Evolutionary conservation across 1,284 basidiomycete species (phyloP).

Genomic region (Leccinum huronense): DNA sequence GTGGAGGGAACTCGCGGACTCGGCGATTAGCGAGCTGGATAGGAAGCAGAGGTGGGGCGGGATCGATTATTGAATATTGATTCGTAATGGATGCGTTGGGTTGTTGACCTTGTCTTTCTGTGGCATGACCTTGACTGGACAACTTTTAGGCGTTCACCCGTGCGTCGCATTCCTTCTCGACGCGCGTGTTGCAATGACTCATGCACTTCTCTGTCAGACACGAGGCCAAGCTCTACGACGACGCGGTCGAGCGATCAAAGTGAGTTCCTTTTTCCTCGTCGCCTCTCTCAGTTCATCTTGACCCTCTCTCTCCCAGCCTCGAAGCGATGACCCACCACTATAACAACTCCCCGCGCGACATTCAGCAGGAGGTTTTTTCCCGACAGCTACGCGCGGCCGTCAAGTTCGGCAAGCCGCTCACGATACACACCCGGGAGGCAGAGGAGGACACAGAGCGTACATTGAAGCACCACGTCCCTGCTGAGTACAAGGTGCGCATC

Average conservation of each 20-base stretch:
- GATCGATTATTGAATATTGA: constrained; percentile 70
- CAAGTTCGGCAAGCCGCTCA: constrained; percentile 65
- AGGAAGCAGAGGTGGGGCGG: constrained; percentile 56
- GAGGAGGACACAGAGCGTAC: constrained; percentile 77
- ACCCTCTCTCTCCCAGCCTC: constrained; percentile 40
- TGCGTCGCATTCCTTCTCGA: constrained; percentile 36
- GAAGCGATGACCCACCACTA: constrained; percentile 79
- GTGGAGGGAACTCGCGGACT: constrained; percentile 70
- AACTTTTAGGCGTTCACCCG: constrained; percentile 66
- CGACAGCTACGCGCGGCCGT: constrained; percentile 70
- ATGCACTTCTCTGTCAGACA: constrained; percentile 45
- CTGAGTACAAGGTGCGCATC: constrained; percentile 55
- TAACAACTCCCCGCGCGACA: constrained; percentile 64
- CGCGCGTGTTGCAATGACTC: not conserved
- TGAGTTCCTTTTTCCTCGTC: constrained; percentile 34
- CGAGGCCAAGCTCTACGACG: constrained; percentile 65
- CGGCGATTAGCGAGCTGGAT: constrained; percentile 53
- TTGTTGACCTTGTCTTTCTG: not conserved
- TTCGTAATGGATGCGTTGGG: constrained; percentile 66
- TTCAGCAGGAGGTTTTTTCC: constrained; percentile 64
- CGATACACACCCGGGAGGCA: constrained; percentile 78
- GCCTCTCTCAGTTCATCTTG: not conserved
- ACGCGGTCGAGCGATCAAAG: constrained; percentile 36
- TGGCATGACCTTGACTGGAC: not conserved
- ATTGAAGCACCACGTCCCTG: constrained; percentile 68